A percentile compares a stretch with the other conserved stretches of the same genome.
Evolutionary conservation across 2,329 filamentous ascomycete genomes (phyloP).

Genomic region (Pseudocercospora fijiensis): DNA sequence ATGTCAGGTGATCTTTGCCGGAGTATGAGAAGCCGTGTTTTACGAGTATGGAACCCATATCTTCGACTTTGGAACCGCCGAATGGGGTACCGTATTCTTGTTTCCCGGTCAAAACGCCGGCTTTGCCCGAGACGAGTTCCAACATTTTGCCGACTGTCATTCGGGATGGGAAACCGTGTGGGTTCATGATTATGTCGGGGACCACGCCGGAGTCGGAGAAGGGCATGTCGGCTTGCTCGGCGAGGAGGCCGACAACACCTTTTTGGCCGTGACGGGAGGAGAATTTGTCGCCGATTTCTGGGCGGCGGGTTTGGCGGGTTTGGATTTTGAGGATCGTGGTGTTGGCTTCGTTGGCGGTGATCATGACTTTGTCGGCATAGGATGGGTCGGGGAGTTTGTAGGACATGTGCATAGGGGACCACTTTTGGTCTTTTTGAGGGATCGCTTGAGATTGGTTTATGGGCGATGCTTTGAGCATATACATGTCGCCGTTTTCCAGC

Average conservation of each 20-base stretch:
- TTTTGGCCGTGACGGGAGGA: constrained; percentile 98
- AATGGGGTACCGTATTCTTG: constrained; percentile 89
- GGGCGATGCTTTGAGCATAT: constrained; percentile 86
- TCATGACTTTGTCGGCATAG: constrained; percentile 95
- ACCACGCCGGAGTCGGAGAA: constrained; percentile 87
- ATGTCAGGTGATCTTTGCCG: constrained; percentile 95
- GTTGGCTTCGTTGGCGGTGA: constrained; percentile 84
- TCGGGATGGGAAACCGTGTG: constrained; percentile 97
- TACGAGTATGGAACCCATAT: constrained; percentile 83
- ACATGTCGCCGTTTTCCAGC: constrained; percentile 75
- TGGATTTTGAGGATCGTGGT: constrained; percentile 88
- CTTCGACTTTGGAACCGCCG: constrained; percentile 78
- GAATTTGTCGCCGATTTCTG: constrained; percentile 97
- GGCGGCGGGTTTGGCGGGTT: constrained; percentile 90
- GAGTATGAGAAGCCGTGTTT: constrained; percentile 92
- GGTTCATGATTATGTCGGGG: constrained; percentile 99
- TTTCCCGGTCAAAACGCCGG: constrained; percentile 78
- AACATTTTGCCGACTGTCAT: constrained; percentile 99
- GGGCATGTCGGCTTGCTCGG: constrained; percentile 94
- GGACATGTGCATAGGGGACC: constrained; percentile 50
- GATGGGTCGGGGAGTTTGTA: constrained; percentile 63
- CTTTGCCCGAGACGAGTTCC: constrained; percentile 91
- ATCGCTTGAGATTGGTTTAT: constrained; percentile 65
- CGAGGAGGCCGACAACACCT: constrained; percentile 94
- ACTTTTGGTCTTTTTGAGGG: constrained; percentile 30